These are phyloP conservation scores for Acanthamoeba castellanii DNA, from an alignment of 208 protist species.

Conservation along the genomic window DNA sequence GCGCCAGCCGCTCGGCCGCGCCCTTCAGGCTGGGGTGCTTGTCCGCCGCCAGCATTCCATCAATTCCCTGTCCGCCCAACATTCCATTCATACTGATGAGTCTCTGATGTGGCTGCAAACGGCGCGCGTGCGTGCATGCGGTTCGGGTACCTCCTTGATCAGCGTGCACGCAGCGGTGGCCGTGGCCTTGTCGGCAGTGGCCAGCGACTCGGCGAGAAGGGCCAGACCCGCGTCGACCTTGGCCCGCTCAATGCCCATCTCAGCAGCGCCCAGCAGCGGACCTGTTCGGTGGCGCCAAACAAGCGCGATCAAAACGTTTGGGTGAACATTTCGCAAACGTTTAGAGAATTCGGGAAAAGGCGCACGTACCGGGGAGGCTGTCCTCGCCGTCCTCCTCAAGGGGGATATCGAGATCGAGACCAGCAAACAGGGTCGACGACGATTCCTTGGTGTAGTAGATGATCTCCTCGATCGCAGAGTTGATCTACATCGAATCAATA, in stretches of 20 bases:
- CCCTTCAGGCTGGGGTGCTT: slow-evolving; percentile 27
- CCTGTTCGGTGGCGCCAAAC: no score
- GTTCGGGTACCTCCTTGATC: not conserved
- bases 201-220: not conserved
- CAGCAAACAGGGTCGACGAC: slow-evolving; percentile 54
- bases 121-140: not conserved
- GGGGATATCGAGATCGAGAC: slow-evolving; percentile 49
- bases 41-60: slow-evolving; percentile 39
- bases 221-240: slow-evolving; percentile 18
- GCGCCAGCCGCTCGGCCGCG: slow-evolving; percentile 42
- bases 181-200: not conserved
- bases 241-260: slow-evolving; percentile 14
- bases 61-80: not conserved
- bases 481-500: not conserved
- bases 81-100: no score
- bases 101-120: no score
- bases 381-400: slow-evolving; percentile 16
- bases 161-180: slow-evolving; percentile 3
- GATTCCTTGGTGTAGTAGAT: slow-evolving; percentile 57
- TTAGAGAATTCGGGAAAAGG: not conserved
- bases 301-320: not conserved
- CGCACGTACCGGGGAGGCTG: slow-evolving; percentile 27
- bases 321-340: not conserved
- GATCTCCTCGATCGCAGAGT: slow-evolving; percentile 57
- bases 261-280: not conserved